These are phyloP conservation scores for Phyllosticta citribraziliensis DNA, from an alignment of 2,329 filamentous ascomycete genomes.

Conservation along the genomic window DNA sequence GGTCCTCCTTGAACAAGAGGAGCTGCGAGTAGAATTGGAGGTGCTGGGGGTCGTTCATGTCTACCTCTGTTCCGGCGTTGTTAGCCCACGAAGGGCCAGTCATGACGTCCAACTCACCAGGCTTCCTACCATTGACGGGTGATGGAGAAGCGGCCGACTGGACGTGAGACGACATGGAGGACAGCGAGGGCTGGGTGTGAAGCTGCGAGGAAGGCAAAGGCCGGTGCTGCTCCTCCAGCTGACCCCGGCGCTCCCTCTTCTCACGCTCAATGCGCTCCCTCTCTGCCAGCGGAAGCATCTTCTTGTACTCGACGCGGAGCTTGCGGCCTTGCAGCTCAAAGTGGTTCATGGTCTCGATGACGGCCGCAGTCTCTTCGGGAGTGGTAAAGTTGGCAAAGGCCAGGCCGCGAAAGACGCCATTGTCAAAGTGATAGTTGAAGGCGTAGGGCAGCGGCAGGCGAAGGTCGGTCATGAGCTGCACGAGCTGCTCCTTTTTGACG, in stretches of 20 bases:
- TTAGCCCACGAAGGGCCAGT: background rate
- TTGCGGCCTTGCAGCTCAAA: slow-evolving; percentile 93
- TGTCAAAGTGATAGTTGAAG: slow-evolving; percentile 99
- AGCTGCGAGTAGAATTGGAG: slow-evolving; percentile 86
- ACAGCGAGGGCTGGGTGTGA: slow-evolving; percentile 78
- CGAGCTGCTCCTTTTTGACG: slow-evolving; percentile 91
- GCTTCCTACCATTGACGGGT: slow-evolving; percentile 52
- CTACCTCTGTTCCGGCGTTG: slow-evolving; percentile 51
- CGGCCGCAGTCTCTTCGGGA: slow-evolving; percentile 80
- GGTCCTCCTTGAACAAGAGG: slow-evolving; percentile 76
- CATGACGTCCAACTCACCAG: slow-evolving; percentile 20
- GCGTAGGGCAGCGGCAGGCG: slow-evolving; percentile 90
- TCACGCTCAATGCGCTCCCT: slow-evolving; percentile 93
- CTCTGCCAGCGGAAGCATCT: slow-evolving; percentile 93
- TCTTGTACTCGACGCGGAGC: slow-evolving; percentile 95
- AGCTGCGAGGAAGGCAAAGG: slow-evolving; percentile 55
- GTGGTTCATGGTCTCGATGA: slow-evolving; percentile 91
- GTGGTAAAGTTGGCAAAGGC: slow-evolving; percentile 98
- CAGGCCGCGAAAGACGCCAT: slow-evolving; percentile 88
- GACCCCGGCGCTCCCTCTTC: slow-evolving; percentile 89
- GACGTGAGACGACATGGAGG: slow-evolving; percentile 57
- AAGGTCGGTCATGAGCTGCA: slow-evolving; percentile 88
- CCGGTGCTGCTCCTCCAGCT: slow-evolving; percentile 93
- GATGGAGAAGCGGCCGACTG: slow-evolving; percentile 53
- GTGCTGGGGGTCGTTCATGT: slow-evolving; percentile 83